Percentiles rank a stretch among this genome's conserved stretches.
These are phyloP conservation scores for Gloeophyllum trabeum DNA, from an alignment of 768 basidiomycete species.

Conservation along the genomic window DNA sequence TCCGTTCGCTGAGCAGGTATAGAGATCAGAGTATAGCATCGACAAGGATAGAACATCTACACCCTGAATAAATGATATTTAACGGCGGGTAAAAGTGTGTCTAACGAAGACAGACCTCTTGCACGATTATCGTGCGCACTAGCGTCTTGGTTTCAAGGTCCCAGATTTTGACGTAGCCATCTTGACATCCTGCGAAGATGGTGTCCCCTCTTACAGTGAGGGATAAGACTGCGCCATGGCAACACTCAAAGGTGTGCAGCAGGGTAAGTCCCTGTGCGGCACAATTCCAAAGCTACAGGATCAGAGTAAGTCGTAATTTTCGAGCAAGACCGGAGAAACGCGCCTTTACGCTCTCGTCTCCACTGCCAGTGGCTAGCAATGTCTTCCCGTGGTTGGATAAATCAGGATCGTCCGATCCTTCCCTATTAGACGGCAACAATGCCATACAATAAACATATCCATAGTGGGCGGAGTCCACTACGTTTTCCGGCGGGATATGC, in stretches of 20 bases:
- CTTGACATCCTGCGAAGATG: slow-evolving; percentile 89
- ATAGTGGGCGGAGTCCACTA: slow-evolving; percentile 84
- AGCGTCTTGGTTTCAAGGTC: slow-evolving; percentile 85
- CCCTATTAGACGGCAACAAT: slow-evolving; percentile 27
- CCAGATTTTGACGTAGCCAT: slow-evolving; percentile 84
- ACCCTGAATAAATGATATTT: slow-evolving; percentile 27
- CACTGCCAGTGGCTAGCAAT: slow-evolving; percentile 70
- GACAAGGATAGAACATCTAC: slow-evolving; percentile 79
- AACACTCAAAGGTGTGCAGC: slow-evolving; percentile 59
- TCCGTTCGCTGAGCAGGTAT: slow-evolving; percentile 39
- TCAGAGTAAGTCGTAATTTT: not conserved
- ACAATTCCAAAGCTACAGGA: slow-evolving; percentile 56
- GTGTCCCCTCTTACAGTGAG: slow-evolving; percentile 67
- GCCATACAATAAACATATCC: slow-evolving; percentile 89
- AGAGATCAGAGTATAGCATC: slow-evolving; percentile 44
- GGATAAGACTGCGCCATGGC: slow-evolving; percentile 74
- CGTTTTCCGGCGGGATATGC: slow-evolving; percentile 53
- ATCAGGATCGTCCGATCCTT: slow-evolving; percentile 22
- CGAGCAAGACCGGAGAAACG: not conserved
- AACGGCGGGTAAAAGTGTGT: not conserved
- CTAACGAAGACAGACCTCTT: slow-evolving; percentile 41
- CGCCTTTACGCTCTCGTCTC: slow-evolving; percentile 86
- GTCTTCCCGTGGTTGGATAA: slow-evolving; percentile 9
- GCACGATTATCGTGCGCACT: slow-evolving; percentile 78
- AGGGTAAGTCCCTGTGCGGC: slow-evolving; percentile 30